A percentile compares a stretch with the other conserved stretches of the same genome.
Evolutionary conservation across 345 rosid genomes (phyloP).

Genomic region (Gossypium rotundifolium): DNA sequence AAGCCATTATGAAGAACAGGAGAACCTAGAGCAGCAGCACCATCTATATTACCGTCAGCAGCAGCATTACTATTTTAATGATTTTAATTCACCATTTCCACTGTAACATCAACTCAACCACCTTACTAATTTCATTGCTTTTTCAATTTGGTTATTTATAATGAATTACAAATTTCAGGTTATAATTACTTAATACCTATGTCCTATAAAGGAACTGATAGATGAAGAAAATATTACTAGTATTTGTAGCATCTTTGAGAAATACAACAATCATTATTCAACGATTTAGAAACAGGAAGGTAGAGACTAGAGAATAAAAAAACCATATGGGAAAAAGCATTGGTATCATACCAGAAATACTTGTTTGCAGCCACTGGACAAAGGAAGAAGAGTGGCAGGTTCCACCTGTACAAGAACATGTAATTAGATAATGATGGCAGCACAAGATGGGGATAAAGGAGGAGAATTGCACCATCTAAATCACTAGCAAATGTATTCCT

Average conservation of each 20-base stretch:
- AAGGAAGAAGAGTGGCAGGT: conserved; percentile 94
- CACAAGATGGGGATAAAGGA: neutral
- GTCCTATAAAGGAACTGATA: neutral
- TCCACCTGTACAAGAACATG: conserved; percentile 58
- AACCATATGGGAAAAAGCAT: neutral
- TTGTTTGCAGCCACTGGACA: conserved; percentile 93
- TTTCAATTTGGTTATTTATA: neutral
- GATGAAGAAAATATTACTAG: neutral
- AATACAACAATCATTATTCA: neutral
- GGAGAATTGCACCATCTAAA: neutral
- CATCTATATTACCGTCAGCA: neutral
- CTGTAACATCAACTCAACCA: neutral
- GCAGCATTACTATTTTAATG: neutral
- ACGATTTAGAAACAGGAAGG: neutral
- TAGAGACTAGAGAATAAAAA: neutral
- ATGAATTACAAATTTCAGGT: neutral
- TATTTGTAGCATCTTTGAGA: neutral
- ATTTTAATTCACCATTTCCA: neutral
- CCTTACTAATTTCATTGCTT: neutral
- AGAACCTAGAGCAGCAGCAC: neutral
- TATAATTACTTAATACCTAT: neutral
- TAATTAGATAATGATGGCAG: neutral
- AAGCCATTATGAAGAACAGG: neutral
- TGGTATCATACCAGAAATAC: conserved; percentile 70
- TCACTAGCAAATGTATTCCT: conserved; percentile 2